Evolutionary conservation across 768 basidiomycete genomes (phyloP).

Genomic region (Boletus edulis): DNA sequence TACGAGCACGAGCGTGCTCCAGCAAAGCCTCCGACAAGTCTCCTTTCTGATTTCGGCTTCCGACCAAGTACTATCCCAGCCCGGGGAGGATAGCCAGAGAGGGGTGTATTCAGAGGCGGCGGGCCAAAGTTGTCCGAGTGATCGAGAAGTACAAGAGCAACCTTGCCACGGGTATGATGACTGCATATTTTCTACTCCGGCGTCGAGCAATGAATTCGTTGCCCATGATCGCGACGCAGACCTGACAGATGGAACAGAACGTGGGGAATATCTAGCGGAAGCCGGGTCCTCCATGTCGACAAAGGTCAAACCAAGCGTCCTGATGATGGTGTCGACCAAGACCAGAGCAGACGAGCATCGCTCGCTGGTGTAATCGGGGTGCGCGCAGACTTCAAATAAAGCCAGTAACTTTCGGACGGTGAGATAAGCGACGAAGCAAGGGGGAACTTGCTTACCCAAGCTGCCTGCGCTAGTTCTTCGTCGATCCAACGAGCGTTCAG

Average conservation of each 20-base stretch:
- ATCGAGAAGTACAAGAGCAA: constrained; percentile 49
- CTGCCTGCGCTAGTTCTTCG: constrained; percentile 69
- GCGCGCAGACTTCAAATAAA: constrained; percentile 69
- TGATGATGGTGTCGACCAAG: constrained; percentile 68
- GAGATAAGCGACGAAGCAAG: constrained; percentile 5
- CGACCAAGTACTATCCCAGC: constrained; percentile 58
- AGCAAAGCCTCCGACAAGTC: constrained; percentile 68
- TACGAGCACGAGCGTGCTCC: constrained; percentile 64
- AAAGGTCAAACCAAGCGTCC: constrained; percentile 53
- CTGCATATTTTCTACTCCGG: not conserved
- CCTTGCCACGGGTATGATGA: constrained; percentile 22
- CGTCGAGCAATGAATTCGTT: not conserved
- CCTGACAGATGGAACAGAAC: constrained; percentile 47
- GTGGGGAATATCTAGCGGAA: constrained; percentile 46
- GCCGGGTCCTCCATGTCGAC: constrained; percentile 59
- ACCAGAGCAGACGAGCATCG: constrained; percentile 56
- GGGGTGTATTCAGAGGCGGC: constrained; percentile 53
- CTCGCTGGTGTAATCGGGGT: constrained; percentile 55
- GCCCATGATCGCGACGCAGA: constrained; percentile 12
- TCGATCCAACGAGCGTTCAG: constrained; percentile 71
- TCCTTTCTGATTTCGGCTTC: constrained; percentile 68
- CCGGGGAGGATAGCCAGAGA: constrained; percentile 62
- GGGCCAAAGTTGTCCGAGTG: constrained; percentile 52
- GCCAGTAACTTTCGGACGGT: constrained; percentile 52
- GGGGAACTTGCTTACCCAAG: constrained; percentile 55